These are phyloP conservation scores for Clavispora vitiphila DNA, from an alignment of 805 yeast genomes.

Conservation along the genomic window DNA sequence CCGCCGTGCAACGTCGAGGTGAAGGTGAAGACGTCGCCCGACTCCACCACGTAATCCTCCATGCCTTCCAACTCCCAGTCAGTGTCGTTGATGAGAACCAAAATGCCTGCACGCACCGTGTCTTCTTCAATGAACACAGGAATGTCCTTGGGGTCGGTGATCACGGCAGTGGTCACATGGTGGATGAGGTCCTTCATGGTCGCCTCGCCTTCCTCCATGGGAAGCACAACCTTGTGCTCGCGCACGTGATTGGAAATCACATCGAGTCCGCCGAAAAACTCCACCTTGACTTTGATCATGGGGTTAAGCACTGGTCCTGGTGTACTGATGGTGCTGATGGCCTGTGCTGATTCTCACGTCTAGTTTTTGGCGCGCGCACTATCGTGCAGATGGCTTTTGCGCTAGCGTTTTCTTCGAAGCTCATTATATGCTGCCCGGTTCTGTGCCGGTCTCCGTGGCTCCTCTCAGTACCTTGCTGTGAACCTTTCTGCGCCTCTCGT, in stretches of 20 bases:
- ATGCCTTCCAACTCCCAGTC: conserved; percentile 97
- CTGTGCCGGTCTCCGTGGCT: too few species aligned
- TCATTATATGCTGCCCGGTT: too few species aligned
- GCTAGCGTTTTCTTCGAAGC: too few species aligned
- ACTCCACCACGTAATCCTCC: conserved; percentile 70
- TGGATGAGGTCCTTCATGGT: conserved; percentile 50
- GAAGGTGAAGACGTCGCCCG: conserved; percentile 75
- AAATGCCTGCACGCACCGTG: conserved; percentile 83
- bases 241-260: conserved; percentile 61
- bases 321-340: too few species aligned
- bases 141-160: conserved; percentile 56
- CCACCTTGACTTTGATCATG: conserved; percentile 35
- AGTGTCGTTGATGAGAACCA: conserved; percentile 86
- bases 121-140: conserved; percentile 80
- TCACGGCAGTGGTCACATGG: conserved; percentile 48
- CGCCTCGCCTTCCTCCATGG: conserved; percentile 40
- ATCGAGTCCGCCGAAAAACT: conserved; percentile 75
- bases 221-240: conserved; percentile 43
- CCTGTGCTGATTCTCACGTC: too few species aligned
- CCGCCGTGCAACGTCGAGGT: conserved; percentile 97
- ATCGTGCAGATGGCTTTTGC: too few species aligned
- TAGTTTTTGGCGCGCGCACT: neutral
- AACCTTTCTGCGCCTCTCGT: too few species aligned
- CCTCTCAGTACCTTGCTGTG: too few species aligned
- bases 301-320: too few species aligned